Evolutionary conservation across 2,329 filamentous ascomycete genomes (phyloP).

Genomic region (Didymella segeticola): DNA sequence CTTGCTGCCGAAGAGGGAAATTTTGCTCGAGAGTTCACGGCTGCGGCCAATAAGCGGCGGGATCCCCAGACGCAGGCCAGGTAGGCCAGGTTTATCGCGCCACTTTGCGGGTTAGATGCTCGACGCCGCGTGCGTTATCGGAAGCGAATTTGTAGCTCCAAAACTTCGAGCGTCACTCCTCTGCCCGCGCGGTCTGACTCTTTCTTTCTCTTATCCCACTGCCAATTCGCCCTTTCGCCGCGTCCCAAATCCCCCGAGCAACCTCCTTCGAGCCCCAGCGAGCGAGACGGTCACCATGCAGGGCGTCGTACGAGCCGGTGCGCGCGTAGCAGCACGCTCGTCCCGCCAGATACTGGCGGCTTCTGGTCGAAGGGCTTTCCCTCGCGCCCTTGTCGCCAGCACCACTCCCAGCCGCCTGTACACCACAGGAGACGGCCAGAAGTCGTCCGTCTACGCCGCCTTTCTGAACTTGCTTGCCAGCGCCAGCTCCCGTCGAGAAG

Average conservation of each 20-base stretch:
- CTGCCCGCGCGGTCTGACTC: conserved; percentile 20
- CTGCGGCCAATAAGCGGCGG: conserved; percentile 24
- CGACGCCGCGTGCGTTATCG: conserved; percentile 39
- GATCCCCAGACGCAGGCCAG: conserved; percentile 26
- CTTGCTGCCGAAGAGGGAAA: conserved; percentile 19
- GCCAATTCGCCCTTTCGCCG: conserved; percentile 31
- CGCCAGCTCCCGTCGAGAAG: conserved; percentile 94
- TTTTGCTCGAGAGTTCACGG: conserved; percentile 6
- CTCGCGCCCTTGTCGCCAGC: conserved; percentile 42
- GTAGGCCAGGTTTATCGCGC: conserved; percentile 22
- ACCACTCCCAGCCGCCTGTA: conserved; percentile 40
- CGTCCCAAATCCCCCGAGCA: conserved; percentile 23
- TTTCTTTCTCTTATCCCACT: conserved; percentile 23
- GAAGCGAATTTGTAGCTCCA: conserved; percentile 39
- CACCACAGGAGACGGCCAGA: conserved; percentile 40
- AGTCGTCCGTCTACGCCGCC: conserved; percentile 62
- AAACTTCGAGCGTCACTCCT: conserved; percentile 30
- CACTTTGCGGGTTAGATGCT: conserved; percentile 28
- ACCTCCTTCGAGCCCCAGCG: conserved; percentile 30
- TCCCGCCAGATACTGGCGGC: conserved; percentile 43
- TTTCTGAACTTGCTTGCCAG: conserved; percentile 92
- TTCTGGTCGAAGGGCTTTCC: conserved; percentile 34
- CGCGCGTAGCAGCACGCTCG: conserved; percentile 45
- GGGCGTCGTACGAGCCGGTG: conserved; percentile 47
- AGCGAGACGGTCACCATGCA: conserved; percentile 45